Base-by-base conservation (phyloP, 2,329 filamentous ascomycete genomes). In the Curvularia sp. region DNA sequence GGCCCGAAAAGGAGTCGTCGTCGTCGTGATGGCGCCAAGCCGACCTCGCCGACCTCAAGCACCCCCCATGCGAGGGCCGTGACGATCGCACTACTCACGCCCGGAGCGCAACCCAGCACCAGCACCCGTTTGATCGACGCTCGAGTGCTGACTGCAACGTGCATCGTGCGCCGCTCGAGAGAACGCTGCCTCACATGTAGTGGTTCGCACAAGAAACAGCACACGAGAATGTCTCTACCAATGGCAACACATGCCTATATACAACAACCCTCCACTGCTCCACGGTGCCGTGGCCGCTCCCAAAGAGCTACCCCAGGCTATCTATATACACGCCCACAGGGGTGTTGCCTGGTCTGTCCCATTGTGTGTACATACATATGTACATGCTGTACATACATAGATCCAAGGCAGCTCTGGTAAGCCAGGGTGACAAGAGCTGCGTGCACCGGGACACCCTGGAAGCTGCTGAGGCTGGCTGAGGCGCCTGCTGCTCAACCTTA, bases 41-140 rank as follows among this genome's bases (percentile, higher is more conserved):
- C 43, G 41, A 72, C 69, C 67, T 76, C 74, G 74, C 72, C 74
- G 74, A 77, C 73, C 72, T 75, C 63, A 61, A 65, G 61, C 63
- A 15, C 58, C 61, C 65, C 63, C 65, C 69, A 57, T 59, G 61
- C 49, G 57, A 67, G 59, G 62, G 59, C 58, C 65, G 65, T 64
- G 72, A 65, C 68, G 72, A 76, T 76, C 71, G 62, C 71, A 65
- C 63, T 55, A 72, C 70, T 59, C 66, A 60, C 57, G 67, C 68
- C 70, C 66, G 66, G 72, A 61, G 66, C 69, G 64, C 63, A 61
- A 49, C 60, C 67, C 67, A 67, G 72, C 70, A 71, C 72, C 69
- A 72, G 68, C 71, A 68, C 71, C 73, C 74, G 74, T 76, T 76
- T 77, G 74, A 77, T 76, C 74, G 71, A 66, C 71, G 66, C 53